Percentiles rank a stretch among this genome's conserved stretches.
phyloP scores from a whole-genome alignment of 805 yeast genomes.

The Komagataella kurtzmanii region DNA sequence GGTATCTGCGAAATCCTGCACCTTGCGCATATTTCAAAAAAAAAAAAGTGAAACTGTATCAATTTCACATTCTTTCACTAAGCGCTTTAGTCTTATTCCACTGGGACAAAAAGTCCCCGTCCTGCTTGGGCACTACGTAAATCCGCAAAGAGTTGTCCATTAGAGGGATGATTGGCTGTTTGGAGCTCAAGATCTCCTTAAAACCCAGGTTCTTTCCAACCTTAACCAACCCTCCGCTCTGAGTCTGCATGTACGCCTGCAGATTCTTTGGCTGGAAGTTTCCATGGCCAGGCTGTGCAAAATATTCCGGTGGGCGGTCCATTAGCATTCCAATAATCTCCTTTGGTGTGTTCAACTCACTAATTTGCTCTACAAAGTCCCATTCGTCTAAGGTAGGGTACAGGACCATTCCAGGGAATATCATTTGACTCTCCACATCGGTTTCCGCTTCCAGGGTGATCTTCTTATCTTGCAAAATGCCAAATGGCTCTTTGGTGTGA shows the following conservation, averaged over 20 bases:
- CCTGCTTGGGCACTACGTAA: conserved; percentile 67
- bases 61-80: conserved; percentile 22
- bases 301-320: conserved; percentile 60
- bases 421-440: conserved; percentile 65
- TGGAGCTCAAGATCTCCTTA: conserved; percentile 47
- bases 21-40: not conserved
- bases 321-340: conserved; percentile 50
- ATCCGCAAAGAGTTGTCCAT: conserved; percentile 63
- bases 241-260: conserved; percentile 73
- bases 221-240: conserved; percentile 72
- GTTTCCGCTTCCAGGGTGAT: conserved; percentile 46
- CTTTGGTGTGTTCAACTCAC: conserved; percentile 56
- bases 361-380: conserved; percentile 63
- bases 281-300: conserved; percentile 43
- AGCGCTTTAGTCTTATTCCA: conserved; percentile 57
- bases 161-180: conserved; percentile 55
- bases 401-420: conserved; percentile 69
- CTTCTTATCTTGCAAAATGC: conserved; percentile 36
- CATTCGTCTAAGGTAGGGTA: conserved; percentile 80
- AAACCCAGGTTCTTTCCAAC: conserved; percentile 67
- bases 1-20: not conserved
- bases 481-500: conserved; percentile 39
- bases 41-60: too few species aligned
- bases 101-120: conserved; percentile 48
- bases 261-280: conserved; percentile 47